Conservation (phyloP, 495 filamentous ascomycete species). For the Stereocaulon alpinum region DNA sequence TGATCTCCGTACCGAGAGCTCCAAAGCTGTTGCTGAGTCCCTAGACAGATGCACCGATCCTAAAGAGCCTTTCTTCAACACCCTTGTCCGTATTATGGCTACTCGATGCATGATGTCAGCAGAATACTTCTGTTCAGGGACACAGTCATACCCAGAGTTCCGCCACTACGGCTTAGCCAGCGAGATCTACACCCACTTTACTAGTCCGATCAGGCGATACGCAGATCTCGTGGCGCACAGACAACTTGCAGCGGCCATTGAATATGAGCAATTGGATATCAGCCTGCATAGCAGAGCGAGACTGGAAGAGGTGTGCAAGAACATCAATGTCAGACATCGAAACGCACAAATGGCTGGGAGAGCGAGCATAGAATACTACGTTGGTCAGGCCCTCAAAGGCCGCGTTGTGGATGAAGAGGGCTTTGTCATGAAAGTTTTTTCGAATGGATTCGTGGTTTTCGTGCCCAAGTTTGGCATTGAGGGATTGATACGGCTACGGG, state of each 20-base stretch:
- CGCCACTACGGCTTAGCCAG: slow-evolving; percentile 90
- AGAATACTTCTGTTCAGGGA: slow-evolving; percentile 93
- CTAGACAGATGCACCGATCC: slow-evolving; percentile 75
- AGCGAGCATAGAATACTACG: slow-evolving; percentile 91
- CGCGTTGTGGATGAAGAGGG: slow-evolving; percentile 75
- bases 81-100: slow-evolving; percentile 88
- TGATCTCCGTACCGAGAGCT: slow-evolving; percentile 70
- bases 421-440: slow-evolving; percentile 93
- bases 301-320: slow-evolving; percentile 88
- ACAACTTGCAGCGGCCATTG: slow-evolving; percentile 89
- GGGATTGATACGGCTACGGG: slow-evolving; percentile 72
- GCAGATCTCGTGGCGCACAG: slow-evolving; percentile 89
- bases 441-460: slow-evolving; percentile 92
- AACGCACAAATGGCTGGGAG: slow-evolving; percentile 93
- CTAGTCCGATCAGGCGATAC: slow-evolving; percentile 90
- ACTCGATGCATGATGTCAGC: slow-evolving; percentile 99
- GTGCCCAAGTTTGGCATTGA: slow-evolving; percentile 94
- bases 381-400: slow-evolving; percentile 88
- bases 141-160: slow-evolving; percentile 86
- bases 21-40: slow-evolving; percentile 80
- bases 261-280: slow-evolving; percentile 74
- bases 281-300: slow-evolving; percentile 61
- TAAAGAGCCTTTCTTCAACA: slow-evolving; percentile 95
- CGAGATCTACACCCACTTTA: slow-evolving; percentile 98
- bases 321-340: slow-evolving; percentile 93